Evolutionary conservation across 2,329 filamentous ascomycete species (phyloP), one percentile per base, ranked within the genome.

Genomic region (Hypoxylon sp.): DNA sequence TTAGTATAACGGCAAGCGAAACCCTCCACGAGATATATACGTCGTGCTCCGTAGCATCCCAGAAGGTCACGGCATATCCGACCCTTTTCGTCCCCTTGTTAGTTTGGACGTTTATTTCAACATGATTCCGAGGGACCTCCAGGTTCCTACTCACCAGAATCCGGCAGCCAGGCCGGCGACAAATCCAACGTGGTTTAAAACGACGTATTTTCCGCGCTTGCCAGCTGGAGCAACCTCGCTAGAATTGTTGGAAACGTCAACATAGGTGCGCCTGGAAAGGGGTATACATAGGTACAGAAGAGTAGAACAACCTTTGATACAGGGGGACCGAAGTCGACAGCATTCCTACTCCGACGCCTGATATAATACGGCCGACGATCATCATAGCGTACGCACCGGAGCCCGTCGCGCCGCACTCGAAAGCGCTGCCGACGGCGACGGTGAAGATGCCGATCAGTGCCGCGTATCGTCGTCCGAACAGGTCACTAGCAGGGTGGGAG

Each of bases 141-240:
- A 30, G 55, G 3, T 5, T 5, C 17, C 5, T 21, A 64, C 79
- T 36, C 75, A 87, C 86, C 86, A 88, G 62, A 88, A 86, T 0
- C 86, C 86, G 4, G 74, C 72, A 0, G 86, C 85, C 5, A 88
- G 75, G 2, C 87, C 87, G 1, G 81, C 80, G 23, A 89, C 83
- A 63, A 89, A 84, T 2, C 87, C 87, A 48, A 88, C 81, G 57
- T 89, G 87, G 71, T 89, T 89, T 76, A 89, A 81, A 9, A 88
- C 85, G 1, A 89, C 86, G 63, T 86, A 86, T 65, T 81, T 82
- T 2, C 87, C 87, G 6, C 87, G 80, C 62, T 87, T 79, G 11
- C 79, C 80, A 0, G 86, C 84, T 0, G 86, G 86, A 0, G 86
- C 80, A 19, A 89, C 81, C 73, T 89, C 86, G 72, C 86, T 87